Evolutionary conservation across 2,329 filamentous ascomycete genomes (phyloP).

Genomic region (Teratosphaeria gauchensis): DNA sequence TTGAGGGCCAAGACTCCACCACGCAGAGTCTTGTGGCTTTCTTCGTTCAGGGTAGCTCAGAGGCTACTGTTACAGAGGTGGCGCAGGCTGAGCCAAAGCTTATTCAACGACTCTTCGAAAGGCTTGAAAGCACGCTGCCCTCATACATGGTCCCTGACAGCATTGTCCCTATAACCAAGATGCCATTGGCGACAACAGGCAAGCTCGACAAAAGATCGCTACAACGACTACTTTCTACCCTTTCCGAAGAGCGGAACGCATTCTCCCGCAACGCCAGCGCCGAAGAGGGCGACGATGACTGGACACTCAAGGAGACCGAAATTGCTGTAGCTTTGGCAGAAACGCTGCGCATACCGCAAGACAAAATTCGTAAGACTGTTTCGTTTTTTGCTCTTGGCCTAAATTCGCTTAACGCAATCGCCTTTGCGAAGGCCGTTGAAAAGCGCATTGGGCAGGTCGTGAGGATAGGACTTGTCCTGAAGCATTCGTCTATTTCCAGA

Average conservation of each 20-base stretch:
- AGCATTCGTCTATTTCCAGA: constrained; percentile 54
- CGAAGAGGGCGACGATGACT: constrained; percentile 30
- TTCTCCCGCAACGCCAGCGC: constrained; percentile 26
- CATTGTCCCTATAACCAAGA: constrained; percentile 56
- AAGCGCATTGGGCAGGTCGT: constrained; percentile 40
- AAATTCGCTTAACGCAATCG: constrained; percentile 75
- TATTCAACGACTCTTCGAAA: constrained; percentile 40
- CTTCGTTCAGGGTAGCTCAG: constrained; percentile 44
- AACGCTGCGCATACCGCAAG: constrained; percentile 37
- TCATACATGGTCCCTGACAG: constrained; percentile 71
- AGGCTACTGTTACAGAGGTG: neutral
- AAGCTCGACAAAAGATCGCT: constrained; percentile 60
- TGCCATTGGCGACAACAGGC: constrained; percentile 65
- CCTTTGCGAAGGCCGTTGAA: constrained; percentile 51
- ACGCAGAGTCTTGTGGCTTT: constrained; percentile 57
- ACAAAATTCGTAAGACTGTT: constrained; percentile 50
- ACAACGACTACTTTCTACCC: constrained; percentile 32
- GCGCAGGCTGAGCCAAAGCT: neutral
- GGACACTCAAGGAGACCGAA: constrained; percentile 46
- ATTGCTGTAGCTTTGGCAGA: constrained; percentile 49
- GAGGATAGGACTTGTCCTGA: constrained; percentile 61
- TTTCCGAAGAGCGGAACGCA: neutral
- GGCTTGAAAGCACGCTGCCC: constrained; percentile 50
- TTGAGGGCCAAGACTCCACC: constrained; percentile 36
- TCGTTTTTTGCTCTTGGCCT: constrained; percentile 72